Conservation (phyloP, 2,329 filamentous ascomycete genomes). For the Aspergillus proliferans region DNA sequence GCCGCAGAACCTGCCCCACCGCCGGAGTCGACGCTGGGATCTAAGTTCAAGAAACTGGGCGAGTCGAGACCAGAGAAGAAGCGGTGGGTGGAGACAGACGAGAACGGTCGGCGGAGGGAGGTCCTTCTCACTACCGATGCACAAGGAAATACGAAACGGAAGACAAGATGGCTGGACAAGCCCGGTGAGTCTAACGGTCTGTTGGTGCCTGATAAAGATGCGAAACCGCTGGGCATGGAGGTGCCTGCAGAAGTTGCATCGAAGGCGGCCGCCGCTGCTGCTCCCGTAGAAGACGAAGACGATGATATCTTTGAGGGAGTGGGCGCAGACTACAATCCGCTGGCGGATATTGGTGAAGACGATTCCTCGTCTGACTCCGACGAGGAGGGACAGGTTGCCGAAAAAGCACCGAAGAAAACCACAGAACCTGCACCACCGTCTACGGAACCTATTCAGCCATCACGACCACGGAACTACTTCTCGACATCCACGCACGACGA, state of each 20-base stretch:
- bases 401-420: conserved; percentile 3
- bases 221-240: conserved; percentile 47
- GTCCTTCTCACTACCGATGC: conserved; percentile 54
- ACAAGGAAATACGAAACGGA: conserved; percentile 57
- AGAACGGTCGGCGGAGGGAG: conserved; percentile 47
- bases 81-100: conserved; percentile 51
- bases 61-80: conserved; percentile 42
- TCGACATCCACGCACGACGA: conserved; percentile 39
- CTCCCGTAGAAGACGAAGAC: conserved; percentile 41
- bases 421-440: conserved; percentile 1
- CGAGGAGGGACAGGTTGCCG: conserved; percentile 31
- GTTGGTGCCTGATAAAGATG: conserved; percentile 39
- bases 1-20: conserved; percentile 37
- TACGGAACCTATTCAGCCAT: conserved; percentile 6
- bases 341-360: conserved; percentile 48
- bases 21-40: conserved; percentile 46
- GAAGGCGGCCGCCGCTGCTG: conserved; percentile 21
- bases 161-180: conserved; percentile 49
- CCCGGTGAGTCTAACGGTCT: conserved; percentile 26
- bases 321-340: conserved; percentile 55
- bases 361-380: conserved; percentile 38
- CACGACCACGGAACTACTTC: conserved; percentile 45
- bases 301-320: conserved; percentile 59
- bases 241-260: conserved; percentile 39
- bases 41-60: conserved; percentile 50